A percentile compares a stretch with the other conserved stretches of the same genome.
These are phyloP conservation scores for Aspergillus puulaauensis DNA, from an alignment of 2,329 filamentous ascomycete species.

Conservation along the genomic window DNA sequence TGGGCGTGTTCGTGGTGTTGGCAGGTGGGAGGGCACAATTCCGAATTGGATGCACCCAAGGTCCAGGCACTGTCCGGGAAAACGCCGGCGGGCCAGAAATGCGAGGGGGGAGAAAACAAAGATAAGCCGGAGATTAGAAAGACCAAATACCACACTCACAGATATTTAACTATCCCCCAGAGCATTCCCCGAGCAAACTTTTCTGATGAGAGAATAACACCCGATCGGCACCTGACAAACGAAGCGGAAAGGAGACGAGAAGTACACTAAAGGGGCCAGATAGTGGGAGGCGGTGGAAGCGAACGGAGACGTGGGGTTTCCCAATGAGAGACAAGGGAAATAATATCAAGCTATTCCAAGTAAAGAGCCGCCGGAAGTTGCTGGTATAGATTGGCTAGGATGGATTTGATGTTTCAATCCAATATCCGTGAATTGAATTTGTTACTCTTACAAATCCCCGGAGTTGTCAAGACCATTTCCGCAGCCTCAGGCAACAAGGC, in stretches of 20 bases:
- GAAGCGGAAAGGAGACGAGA: slow-evolving; percentile 12
- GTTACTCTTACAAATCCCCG: neutral
- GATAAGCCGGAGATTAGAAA: slow-evolving; percentile 1
- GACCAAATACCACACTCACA: slow-evolving; percentile 1
- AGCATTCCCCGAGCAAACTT: slow-evolving; percentile 4
- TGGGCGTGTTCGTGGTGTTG: neutral
- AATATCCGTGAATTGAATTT: neutral
- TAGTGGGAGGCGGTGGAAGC: slow-evolving; percentile 9
- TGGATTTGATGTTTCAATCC: neutral
- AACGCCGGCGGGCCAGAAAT: slow-evolving; percentile 5
- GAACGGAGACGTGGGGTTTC: slow-evolving; percentile 5
- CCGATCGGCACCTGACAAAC: slow-evolving; percentile 15
- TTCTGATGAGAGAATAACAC: slow-evolving; percentile 13
- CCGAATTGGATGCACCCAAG: neutral
- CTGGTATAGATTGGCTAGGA: neutral
- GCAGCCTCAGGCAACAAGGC: neutral
- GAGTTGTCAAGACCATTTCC: neutral
- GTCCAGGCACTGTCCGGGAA: slow-evolving; percentile 8
- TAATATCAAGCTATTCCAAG: neutral
- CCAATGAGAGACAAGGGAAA: slow-evolving; percentile 1
- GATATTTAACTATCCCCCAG: neutral
- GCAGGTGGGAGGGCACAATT: slow-evolving; percentile 10
- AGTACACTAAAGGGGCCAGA: neutral
- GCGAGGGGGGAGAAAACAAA: slow-evolving; percentile 1
- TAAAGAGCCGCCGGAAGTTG: neutral